Conservation (phyloP, 2,329 filamentous ascomycete species). For the Colletotrichum tamarilloi region DNA sequence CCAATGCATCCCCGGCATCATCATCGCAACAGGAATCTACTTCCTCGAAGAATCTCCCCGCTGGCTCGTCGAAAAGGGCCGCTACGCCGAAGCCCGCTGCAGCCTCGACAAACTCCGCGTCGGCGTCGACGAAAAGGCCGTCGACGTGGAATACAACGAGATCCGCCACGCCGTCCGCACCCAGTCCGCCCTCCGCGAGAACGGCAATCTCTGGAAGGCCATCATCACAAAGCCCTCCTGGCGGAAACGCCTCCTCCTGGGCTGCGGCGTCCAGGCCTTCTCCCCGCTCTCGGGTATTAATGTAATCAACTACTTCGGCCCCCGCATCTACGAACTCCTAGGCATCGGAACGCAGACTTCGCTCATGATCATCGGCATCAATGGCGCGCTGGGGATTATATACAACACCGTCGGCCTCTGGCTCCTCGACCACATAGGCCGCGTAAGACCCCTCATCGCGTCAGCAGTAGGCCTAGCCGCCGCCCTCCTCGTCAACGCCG, state of each 20-base stretch:
- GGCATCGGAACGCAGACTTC: slow-evolving; percentile 56
- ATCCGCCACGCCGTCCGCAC: slow-evolving; percentile 50
- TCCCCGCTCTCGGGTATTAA: slow-evolving; percentile 52
- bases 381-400: slow-evolving; percentile 58
- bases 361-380: slow-evolving; percentile 62
- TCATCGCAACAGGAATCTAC: slow-evolving; percentile 40
- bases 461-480: slow-evolving; percentile 45
- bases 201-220: slow-evolving; percentile 50
- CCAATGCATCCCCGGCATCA: slow-evolving; percentile 41
- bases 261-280: slow-evolving; percentile 60
- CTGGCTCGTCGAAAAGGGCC: slow-evolving; percentile 49
- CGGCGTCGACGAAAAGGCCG: slow-evolving; percentile 43
- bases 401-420: slow-evolving; percentile 59
- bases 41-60: slow-evolving; percentile 42
- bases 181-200: slow-evolving; percentile 44
- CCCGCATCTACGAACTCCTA: slow-evolving; percentile 54
- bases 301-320: slow-evolving; percentile 51
- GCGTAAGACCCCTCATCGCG: slow-evolving; percentile 59
- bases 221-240: slow-evolving; percentile 56
- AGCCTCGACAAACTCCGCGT: slow-evolving; percentile 47
- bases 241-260: slow-evolving; percentile 58
- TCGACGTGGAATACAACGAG: slow-evolving; percentile 54
- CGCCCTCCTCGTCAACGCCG: slow-evolving; percentile 43
- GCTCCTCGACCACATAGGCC: slow-evolving; percentile 57
- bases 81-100: slow-evolving; percentile 45